Evolutionary conservation across 352 stramenopile species (phyloP), one percentile per base, ranked within the genome.

Genomic region (Thraustochytrium sp.): DNA sequence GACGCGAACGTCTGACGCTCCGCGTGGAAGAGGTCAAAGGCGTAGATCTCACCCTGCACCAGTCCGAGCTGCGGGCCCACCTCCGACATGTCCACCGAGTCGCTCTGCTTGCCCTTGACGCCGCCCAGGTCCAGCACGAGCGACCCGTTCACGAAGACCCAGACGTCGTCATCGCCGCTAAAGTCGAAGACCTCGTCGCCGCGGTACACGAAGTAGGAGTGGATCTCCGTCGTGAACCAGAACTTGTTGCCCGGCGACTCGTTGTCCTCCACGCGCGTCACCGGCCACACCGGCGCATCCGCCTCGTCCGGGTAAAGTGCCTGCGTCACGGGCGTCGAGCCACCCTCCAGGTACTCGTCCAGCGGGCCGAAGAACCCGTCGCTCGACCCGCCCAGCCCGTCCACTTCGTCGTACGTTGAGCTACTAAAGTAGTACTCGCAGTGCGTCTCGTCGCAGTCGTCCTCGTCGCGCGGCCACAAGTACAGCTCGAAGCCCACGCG

Each of bases 211-310:
- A 80, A 80, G 72, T 62, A 68, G 23, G 72, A 37, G 42, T 80
- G 72, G 54, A 80, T 80, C 51, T 80, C 72, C 5, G 72, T 80
- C 5, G 72, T 80, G 38, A 73, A 68, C 72, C 72, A 80, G 31
- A 80, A 80, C 53, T 82, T 84, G 26, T 75, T 51, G 16, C 11
- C 62, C 16, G 62, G 37, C 54, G 29, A 46, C 16, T 76, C 48
- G 26, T 76, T 72, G 13, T 49, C 21, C n/a, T 68, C 72, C 18
- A 36, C 11, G 11, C 13, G 18, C 1, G 72, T 76, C 16, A 48
- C 34, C 18, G 72, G 72, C 72, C 72, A 80, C 44, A 53, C 51
- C 36, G 72, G 72, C 42, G 72, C 72, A 31, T 44, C 18, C 23
- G 8, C 11, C 36, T 48, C 23, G 51, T 72, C 42, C 42, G 38